These are phyloP conservation scores for Rhytidhysteron rufulum DNA, from an alignment of 2,329 filamentous ascomycete genomes.

Conservation along the genomic window DNA sequence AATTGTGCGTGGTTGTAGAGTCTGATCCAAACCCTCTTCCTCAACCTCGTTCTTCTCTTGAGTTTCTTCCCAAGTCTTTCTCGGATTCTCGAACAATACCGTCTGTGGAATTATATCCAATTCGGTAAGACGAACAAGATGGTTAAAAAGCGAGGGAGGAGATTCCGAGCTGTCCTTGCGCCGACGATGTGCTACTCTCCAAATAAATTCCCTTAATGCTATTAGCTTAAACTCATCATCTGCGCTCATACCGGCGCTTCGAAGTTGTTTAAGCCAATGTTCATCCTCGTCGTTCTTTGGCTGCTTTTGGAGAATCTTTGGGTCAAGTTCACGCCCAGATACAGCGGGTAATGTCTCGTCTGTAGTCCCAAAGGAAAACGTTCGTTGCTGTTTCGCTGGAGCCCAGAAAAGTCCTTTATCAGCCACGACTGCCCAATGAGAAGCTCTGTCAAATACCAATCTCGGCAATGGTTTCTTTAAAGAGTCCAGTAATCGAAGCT, in stretches of 20 bases:
- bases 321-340: conserved; percentile 54
- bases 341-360: conserved; percentile 52
- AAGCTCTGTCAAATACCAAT: conserved; percentile 76
- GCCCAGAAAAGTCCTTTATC: conserved; percentile 89
- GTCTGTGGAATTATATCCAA: conserved; percentile 80
- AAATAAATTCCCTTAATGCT: conserved; percentile 84
- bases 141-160: conserved; percentile 53
- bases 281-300: conserved; percentile 89
- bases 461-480: conserved; percentile 79
- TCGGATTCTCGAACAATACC: conserved; percentile 83
- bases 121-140: conserved; percentile 70
- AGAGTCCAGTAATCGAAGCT: conserved; percentile 72
- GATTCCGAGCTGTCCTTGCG: conserved; percentile 49
- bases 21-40: conserved; percentile 24
- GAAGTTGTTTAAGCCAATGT: conserved; percentile 80
- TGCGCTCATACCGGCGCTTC: conserved; percentile 72
- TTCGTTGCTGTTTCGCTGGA: conserved; percentile 64
- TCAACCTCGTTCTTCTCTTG: conserved; percentile 3
- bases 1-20: conserved; percentile 65
- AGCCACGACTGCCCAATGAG: conserved; percentile 77
- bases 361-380: conserved; percentile 63
- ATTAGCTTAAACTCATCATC: conserved; percentile 92
- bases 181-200: conserved; percentile 73
- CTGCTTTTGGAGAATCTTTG: conserved; percentile 59
- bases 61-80: conserved; percentile 46